These are phyloP conservation scores for Hypsizygus marmoreus DNA, from an alignment of 768 basidiomycete genomes.

Conservation along the genomic window DNA sequence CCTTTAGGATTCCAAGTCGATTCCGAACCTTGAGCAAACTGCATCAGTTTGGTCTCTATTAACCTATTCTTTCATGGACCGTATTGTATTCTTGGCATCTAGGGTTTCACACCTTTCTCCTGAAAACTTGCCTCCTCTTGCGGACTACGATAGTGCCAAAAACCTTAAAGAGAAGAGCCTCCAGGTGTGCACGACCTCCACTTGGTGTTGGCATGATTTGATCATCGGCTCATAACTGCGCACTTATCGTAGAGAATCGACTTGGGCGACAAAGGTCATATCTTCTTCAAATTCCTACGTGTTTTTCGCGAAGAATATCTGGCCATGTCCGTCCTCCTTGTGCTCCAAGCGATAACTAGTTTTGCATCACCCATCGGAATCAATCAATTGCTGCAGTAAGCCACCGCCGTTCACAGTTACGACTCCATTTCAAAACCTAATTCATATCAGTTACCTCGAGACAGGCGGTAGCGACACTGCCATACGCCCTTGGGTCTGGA, in stretches of 20 bases:
- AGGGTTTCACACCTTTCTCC: slow-evolving; percentile 44
- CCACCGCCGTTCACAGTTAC: slow-evolving; percentile 33
- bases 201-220: slow-evolving; percentile 27
- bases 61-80: slow-evolving; percentile 55
- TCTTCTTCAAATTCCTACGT: too few relatives aligned
- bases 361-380: too few relatives aligned
- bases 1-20: slow-evolving; percentile 32
- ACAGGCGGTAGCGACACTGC: slow-evolving; percentile 43
- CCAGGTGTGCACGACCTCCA: slow-evolving; percentile 26
- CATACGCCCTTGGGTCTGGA: slow-evolving; percentile 71
- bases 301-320: too few relatives aligned
- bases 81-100: slow-evolving; percentile 46
- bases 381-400: too few relatives aligned
- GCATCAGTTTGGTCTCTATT: slow-evolving; percentile 43
- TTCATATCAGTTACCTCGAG: slow-evolving; percentile 43
- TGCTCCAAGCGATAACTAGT: too few relatives aligned
- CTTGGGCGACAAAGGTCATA: too few relatives aligned
- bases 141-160: slow-evolving; percentile 53
- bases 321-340: too few relatives aligned
- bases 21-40: slow-evolving; percentile 53
- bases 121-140: slow-evolving; percentile 61
- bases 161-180: too few relatives aligned
- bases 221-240: too few relatives aligned
- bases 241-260: too few relatives aligned
- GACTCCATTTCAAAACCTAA: slow-evolving; percentile 36